phyloP scores from a whole-genome alignment of 2,329 filamentous ascomycete genomes.

The Dothideomycetidae sp. region DNA sequence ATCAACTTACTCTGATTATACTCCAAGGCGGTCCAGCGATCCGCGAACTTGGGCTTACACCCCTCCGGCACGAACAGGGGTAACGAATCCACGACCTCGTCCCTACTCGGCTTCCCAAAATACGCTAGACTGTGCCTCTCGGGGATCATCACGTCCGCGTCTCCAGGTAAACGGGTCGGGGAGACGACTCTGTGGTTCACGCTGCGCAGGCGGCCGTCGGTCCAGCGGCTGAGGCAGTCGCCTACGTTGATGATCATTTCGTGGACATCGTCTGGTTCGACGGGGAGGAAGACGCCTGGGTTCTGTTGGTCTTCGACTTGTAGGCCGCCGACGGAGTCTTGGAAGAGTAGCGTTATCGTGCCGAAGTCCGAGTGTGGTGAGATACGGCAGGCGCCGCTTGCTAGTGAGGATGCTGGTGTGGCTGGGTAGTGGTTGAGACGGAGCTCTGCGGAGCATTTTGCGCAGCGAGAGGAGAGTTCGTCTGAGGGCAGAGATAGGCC shows the following conservation, averaged over 20 bases:
- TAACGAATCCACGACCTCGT: too few species aligned
- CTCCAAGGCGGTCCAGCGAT: too few species aligned
- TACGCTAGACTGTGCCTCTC: too few species aligned
- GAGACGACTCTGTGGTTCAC: neutral
- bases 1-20: too few species aligned
- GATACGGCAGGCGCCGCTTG: conserved; percentile 23
- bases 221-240: conserved; percentile 9
- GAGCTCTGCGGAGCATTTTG: neutral
- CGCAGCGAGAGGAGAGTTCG: neutral
- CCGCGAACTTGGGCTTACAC: too few species aligned
- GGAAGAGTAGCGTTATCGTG: conserved; percentile 29
- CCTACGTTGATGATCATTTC: conserved; percentile 10
- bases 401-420: neutral
- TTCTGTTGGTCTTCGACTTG: conserved; percentile 22
- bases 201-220: neutral
- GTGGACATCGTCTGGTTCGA: neutral
- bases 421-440: neutral
- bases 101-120: too few species aligned
- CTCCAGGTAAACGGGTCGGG: too few species aligned
- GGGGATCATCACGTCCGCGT: too few species aligned
- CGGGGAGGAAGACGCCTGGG: neutral
- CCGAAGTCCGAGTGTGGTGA: conserved; percentile 29
- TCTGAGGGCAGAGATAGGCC: neutral
- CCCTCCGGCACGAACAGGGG: too few species aligned
- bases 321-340: conserved; percentile 28